Base-by-base conservation (phyloP, 1,284 basidiomycete genomes). In the Cutaneotrichosporon cutaneum region DNA sequence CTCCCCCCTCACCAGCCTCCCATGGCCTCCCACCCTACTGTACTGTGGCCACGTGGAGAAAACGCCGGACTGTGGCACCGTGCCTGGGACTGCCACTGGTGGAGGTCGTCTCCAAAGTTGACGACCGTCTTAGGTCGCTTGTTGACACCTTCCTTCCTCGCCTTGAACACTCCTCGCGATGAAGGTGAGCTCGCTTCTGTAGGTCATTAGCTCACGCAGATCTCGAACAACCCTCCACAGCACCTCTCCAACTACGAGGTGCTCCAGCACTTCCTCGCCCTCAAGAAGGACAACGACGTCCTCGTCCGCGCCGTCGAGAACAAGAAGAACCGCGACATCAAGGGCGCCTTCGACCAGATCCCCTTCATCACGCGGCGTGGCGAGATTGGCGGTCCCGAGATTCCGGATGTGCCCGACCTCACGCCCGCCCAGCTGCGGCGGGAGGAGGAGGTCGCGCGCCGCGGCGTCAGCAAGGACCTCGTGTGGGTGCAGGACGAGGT, bases 401-500 rank as follows among this genome's bases (percentile, higher is more conserved):
- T 75, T 73, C 67, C 77, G 76, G 60, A 56, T 14, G 24, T 75
- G 74, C 67, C 76, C 76, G 60, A 57, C 13, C 51, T 70, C 48
- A 71, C 54, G 1, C 62, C 60, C 64, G 80, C 58, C 74, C 82
- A 68, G 73, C 81, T 57, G 82, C 84, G 45, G 85, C 87, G 61
- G 82, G 72, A 76, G 59, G 63, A 72, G 53, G 52, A 62, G 0
- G 72, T 70, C 22, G 72, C 70, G 22, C 54, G 77, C 56, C 72
- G 78, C 57, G 78, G 77, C n/a, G 56, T 88, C 36, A 84, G 85
- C 65, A 87, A 93, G 73, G 94, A 96, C 72, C 72, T 96, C 61
- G 83, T 92, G 58, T 95, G 92, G 14, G 83, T 95, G 45, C 90
- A 94, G 73, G 88, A 94, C 64, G 90, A 96, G 84, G 92, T 92